Evolutionary conservation across 441 rosid genomes (phyloP).

Genomic region (Aleurites moluccanus): DNA sequence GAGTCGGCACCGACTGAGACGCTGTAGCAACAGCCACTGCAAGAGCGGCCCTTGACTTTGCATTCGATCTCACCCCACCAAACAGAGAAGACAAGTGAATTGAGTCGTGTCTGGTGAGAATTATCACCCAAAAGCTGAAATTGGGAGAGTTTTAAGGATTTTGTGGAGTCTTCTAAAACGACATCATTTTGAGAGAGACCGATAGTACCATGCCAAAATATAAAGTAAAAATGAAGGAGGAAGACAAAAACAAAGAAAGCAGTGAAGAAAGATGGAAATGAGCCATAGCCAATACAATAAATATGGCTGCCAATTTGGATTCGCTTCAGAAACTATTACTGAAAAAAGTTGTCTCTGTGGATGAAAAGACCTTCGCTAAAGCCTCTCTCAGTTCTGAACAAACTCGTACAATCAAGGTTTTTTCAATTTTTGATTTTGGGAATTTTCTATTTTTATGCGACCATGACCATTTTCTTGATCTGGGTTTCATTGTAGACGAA

Average conservation of each 20-base stretch:
- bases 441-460: not conserved
- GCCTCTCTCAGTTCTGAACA: slow-evolving; percentile 90
- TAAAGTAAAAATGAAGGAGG: slow-evolving; percentile 27
- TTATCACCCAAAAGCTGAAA: slow-evolving; percentile 12
- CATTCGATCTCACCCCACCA: slow-evolving; percentile 75
- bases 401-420: slow-evolving; percentile 85
- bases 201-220: too few relatives aligned
- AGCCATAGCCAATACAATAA: slow-evolving; percentile 68
- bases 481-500: not conserved
- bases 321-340: slow-evolving; percentile 84
- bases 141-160: slow-evolving; percentile 28
- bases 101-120: slow-evolving; percentile 26
- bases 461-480: not conserved
- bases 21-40: slow-evolving; percentile 94
- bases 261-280: slow-evolving; percentile 92
- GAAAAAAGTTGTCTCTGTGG: slow-evolving; percentile 93
- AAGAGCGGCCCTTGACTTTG: slow-evolving; percentile 95
- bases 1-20: slow-evolving; percentile 70
- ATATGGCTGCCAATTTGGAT: slow-evolving; percentile 79
- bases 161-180: slow-evolving; percentile 36
- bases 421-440: not conserved
- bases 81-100: slow-evolving; percentile 69
- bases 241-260: slow-evolving; percentile 56
- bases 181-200: slow-evolving; percentile 29
- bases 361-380: slow-evolving; percentile 77